Conservation (phyloP, 345 rosid genomes). For the Syzygium jambos region DNA sequence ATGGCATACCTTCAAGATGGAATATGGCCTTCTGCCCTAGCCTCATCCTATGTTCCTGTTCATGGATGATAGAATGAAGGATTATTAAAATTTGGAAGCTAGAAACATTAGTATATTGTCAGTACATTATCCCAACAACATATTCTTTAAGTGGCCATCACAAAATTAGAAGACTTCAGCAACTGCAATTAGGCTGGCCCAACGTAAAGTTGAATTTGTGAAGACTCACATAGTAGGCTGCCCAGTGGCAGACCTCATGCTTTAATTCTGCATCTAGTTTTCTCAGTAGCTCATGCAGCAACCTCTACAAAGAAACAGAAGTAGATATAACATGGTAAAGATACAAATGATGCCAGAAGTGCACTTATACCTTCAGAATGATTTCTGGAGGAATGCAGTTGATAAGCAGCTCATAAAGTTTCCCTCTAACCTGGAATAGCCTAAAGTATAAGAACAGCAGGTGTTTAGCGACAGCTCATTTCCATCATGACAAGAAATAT, state of each 20-base stretch:
- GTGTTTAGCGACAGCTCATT: neutral
- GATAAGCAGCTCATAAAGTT: conserved; percentile 70
- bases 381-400: conserved; percentile 92
- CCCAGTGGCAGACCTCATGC: conserved; percentile 96
- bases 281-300: conserved; percentile 73
- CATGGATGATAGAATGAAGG: neutral
- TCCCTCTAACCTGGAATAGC: conserved; percentile 89
- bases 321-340: conserved; percentile 3
- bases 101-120: neutral
- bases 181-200: neutral
- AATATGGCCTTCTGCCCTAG: conserved; percentile 89
- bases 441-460: conserved; percentile 19
- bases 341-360: neutral
- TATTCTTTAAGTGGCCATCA: neutral
- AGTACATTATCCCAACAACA: neutral
- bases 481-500: neutral
- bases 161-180: neutral
- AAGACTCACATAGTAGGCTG: conserved; percentile 84
- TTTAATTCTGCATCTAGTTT: conserved; percentile 85
- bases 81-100: neutral
- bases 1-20: conserved; percentile 71
- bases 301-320: conserved; percentile 34
- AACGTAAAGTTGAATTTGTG: neutral
- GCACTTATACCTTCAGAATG: conserved; percentile 54
- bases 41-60: conserved; percentile 84